Percentiles rank a stretch among this genome's conserved stretches.
Conservation (phyloP, 257 asterid species). For the Leptodermis oblonga region DNA sequence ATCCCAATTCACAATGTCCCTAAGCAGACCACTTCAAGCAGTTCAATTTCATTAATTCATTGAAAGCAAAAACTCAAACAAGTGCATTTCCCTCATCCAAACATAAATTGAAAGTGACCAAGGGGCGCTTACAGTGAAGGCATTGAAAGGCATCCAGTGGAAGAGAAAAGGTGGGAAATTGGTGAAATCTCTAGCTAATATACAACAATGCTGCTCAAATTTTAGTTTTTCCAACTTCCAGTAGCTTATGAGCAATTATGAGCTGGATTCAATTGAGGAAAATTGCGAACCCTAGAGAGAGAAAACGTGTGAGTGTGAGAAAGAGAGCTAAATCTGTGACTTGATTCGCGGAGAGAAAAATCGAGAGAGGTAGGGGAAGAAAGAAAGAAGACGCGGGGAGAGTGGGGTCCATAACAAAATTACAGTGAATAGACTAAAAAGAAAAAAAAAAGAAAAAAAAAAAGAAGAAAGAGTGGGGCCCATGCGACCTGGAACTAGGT, state of each 20-base stretch:
- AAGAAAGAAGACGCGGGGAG: conserved; percentile 13
- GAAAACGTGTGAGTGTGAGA: conserved; percentile 2
- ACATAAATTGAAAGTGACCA: neutral
- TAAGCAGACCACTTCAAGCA: neutral
- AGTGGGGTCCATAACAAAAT: conserved; percentile 3
- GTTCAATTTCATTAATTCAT: neutral
- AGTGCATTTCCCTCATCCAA: neutral
- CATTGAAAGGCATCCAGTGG: conserved; percentile 24
- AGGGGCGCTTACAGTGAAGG: conserved; percentile 30
- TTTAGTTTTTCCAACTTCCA: no score
- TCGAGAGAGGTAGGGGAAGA: conserved; percentile 12
- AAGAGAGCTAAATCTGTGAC: conserved; percentile 2
- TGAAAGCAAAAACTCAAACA: neutral
- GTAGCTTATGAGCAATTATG: conserved; percentile 10
- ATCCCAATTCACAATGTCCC: conserved; percentile 4
- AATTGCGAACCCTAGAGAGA: conserved; percentile 41
- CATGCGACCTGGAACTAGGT: neutral
- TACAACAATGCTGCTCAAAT: no score
- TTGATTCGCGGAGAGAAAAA: conserved; percentile 8
- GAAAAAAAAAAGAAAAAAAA: no score
- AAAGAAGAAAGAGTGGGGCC: no score
- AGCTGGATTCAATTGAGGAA: conserved; percentile 24
- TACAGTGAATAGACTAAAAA: no score
- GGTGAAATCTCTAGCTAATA: neutral
- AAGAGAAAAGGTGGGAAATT: conserved; percentile 9